phyloP scores from a whole-genome alignment of 805 yeast species.

The Diddensiella caesifluorescens region DNA sequence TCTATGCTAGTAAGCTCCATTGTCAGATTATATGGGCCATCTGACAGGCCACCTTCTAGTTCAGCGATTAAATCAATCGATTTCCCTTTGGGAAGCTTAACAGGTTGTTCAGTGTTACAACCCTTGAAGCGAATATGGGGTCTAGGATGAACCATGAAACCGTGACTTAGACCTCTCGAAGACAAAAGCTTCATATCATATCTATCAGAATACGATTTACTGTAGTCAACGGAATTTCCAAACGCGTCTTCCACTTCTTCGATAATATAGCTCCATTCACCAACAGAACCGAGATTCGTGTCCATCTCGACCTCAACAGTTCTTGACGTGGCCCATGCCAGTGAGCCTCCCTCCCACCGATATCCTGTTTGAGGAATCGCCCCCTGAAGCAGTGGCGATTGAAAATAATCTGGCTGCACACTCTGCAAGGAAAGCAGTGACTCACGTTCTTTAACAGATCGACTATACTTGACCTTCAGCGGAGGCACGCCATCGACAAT shows the following conservation, averaged over 20 bases:
- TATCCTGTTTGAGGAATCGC: constrained; percentile 13
- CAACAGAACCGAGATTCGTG: constrained; percentile 40
- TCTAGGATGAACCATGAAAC: constrained; percentile 49
- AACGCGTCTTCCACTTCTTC: constrained; percentile 60
- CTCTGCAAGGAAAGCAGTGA: constrained; percentile 38
- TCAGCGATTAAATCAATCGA: constrained; percentile 20
- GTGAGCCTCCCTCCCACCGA: constrained; percentile 19
- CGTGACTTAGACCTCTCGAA: constrained; percentile 38
- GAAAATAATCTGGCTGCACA: constrained; percentile 45
- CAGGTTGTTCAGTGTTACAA: constrained; percentile 30
- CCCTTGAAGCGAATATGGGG: constrained; percentile 44
- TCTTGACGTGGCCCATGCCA: constrained; percentile 34
- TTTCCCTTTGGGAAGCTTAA: constrained; percentile 27
- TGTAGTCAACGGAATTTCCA: constrained; percentile 47
- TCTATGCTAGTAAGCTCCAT: constrained; percentile 32
- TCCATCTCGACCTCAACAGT: constrained; percentile 42
- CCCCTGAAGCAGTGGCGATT: constrained; percentile 28
- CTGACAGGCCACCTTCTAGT: constrained; percentile 27
- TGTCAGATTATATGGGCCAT: constrained; percentile 44
- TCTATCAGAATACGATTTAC: constrained; percentile 18
- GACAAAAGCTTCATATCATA: constrained; percentile 30
- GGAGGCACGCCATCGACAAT: constrained; percentile 77
- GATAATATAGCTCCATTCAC: constrained; percentile 52
- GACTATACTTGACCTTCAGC: constrained; percentile 47
- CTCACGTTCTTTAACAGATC: constrained; percentile 36